phyloP scores from a whole-genome alignment of 2,329 filamentous ascomycete species.

The Ilyonectria robusta region DNA sequence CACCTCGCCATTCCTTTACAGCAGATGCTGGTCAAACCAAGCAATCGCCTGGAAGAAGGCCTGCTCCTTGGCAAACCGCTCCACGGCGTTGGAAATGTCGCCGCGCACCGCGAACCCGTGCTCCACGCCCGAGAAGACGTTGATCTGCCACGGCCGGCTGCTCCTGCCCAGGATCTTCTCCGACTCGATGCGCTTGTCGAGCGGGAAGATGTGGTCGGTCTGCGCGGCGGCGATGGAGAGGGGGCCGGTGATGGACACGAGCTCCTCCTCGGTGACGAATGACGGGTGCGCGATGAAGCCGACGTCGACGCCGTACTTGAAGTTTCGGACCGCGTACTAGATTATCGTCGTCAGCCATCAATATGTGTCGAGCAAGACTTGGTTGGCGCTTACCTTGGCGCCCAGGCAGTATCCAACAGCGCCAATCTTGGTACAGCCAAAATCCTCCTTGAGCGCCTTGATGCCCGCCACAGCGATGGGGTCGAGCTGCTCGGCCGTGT shows the following conservation, averaged over 20 bases:
- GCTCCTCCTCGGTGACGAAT: constrained; percentile 71
- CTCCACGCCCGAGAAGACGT: constrained; percentile 75
- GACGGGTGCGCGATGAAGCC: constrained; percentile 77
- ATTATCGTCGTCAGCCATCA: constrained; percentile 3
- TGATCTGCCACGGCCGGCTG: constrained; percentile 75
- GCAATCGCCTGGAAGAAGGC: constrained; percentile 82
- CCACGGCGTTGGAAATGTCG: constrained; percentile 64
- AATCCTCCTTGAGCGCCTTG: constrained; percentile 67
- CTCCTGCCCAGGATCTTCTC: constrained; percentile 71
- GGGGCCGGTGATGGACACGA: constrained; percentile 69
- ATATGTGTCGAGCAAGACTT: neutral
- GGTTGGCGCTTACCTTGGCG: constrained; percentile 64
- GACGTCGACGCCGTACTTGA: constrained; percentile 67
- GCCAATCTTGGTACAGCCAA: constrained; percentile 67
- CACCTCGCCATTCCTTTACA: neutral
- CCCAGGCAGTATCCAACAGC: constrained; percentile 77
- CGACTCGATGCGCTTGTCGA: constrained; percentile 67
- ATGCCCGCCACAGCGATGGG: constrained; percentile 56
- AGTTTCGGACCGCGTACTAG: constrained; percentile 79
- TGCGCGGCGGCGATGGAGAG: constrained; percentile 75
- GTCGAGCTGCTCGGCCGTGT: constrained; percentile 52
- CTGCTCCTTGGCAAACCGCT: constrained; percentile 82
- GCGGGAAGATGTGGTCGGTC: constrained; percentile 71
- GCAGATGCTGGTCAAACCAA: constrained; percentile 76
- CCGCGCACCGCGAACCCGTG: constrained; percentile 83